phyloP scores from a whole-genome alignment of 2,329 filamentous ascomycete species.

The Septoria linicola region DNA sequence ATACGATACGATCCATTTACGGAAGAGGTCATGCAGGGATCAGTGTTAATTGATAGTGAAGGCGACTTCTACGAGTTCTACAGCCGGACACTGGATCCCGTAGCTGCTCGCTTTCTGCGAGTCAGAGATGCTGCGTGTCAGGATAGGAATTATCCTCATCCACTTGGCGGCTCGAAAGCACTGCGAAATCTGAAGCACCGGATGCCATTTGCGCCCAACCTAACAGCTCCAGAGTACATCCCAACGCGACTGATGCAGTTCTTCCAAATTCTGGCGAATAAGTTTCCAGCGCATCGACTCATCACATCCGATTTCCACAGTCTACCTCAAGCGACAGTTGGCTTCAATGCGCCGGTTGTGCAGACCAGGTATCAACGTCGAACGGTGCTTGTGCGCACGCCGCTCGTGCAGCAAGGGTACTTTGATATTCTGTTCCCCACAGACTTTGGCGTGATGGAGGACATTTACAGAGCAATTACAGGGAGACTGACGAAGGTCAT shows the following conservation, averaged over 20 bases:
- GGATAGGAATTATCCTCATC: conserved; percentile 62
- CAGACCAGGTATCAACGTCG: conserved; percentile 87
- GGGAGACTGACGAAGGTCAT: conserved; percentile 84
- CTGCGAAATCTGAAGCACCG: conserved; percentile 62
- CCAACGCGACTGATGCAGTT: conserved; percentile 95
- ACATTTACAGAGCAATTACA: conserved; percentile 88
- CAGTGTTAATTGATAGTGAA: conserved; percentile 76
- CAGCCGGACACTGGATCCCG: conserved; percentile 72
- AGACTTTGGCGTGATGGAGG: conserved; percentile 85
- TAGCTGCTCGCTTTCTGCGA: conserved; percentile 77
- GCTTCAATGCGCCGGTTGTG: conserved; percentile 90
- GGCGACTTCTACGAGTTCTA: conserved; percentile 98
- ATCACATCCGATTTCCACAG: conserved; percentile 87
- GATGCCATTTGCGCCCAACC: conserved; percentile 70
- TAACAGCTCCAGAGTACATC: conserved; percentile 85
- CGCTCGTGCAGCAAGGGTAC: conserved; percentile 95
- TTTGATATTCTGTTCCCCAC: conserved; percentile 99
- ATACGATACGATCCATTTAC: conserved; percentile 85
- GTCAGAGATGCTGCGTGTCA: conserved; percentile 72
- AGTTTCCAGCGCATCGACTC: conserved; percentile 87
- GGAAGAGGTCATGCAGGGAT: conserved; percentile 80
- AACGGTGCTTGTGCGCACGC: conserved; percentile 86
- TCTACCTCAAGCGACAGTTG: conserved; percentile 77
- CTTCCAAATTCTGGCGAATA: conserved; percentile 83
- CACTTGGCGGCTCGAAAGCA: conserved; percentile 55